Evolutionary conservation across 2,329 filamentous ascomycete species (phyloP).

Genomic region (Gaeumannomyces tritici): DNA sequence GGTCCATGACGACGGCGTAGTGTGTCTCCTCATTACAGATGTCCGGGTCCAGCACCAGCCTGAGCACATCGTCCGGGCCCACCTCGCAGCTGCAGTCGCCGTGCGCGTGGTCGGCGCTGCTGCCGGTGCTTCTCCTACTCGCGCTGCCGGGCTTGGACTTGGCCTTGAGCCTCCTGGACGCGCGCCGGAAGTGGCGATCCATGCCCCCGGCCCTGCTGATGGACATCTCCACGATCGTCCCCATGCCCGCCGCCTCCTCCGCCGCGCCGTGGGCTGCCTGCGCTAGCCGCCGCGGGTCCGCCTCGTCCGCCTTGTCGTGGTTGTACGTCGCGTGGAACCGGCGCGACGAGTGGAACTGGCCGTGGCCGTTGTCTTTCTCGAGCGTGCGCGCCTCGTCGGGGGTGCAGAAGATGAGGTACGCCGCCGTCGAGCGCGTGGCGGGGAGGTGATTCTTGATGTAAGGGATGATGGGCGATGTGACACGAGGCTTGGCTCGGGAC

Average conservation of each 20-base stretch:
- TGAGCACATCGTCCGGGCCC: conserved; percentile 12
- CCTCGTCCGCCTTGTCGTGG: conserved; percentile 17
- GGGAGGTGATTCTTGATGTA: conserved; percentile 10
- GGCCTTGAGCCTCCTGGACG: not conserved
- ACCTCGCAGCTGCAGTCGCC: conserved; percentile 5
- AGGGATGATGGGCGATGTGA: conserved; percentile 1
- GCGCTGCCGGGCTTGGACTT: not conserved
- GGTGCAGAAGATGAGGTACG: conserved; percentile 20
- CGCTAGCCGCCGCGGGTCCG: conserved; percentile 8
- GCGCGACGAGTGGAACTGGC: conserved; percentile 10
- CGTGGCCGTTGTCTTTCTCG: conserved; percentile 17
- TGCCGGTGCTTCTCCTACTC: conserved; percentile 11
- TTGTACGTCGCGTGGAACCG: conserved; percentile 18
- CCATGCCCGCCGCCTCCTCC: conserved; percentile 13
- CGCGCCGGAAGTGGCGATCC: conserved; percentile 9
- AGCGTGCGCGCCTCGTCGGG: conserved; percentile 14
- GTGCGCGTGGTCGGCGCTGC: conserved; percentile 2
- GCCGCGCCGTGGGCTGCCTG: conserved; percentile 6
- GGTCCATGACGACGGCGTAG: conserved; percentile 32
- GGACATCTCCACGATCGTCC: conserved; percentile 13
- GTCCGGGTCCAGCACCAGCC: conserved; percentile 13
- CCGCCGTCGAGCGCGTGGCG: conserved; percentile 14
- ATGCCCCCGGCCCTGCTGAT: conserved; percentile 1
- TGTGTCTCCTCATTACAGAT: conserved; percentile 21
- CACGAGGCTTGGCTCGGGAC: not conserved